Base-by-base conservation (phyloP, 768 basidiomycete species). In the Aureoboletus auriporus region DNA sequence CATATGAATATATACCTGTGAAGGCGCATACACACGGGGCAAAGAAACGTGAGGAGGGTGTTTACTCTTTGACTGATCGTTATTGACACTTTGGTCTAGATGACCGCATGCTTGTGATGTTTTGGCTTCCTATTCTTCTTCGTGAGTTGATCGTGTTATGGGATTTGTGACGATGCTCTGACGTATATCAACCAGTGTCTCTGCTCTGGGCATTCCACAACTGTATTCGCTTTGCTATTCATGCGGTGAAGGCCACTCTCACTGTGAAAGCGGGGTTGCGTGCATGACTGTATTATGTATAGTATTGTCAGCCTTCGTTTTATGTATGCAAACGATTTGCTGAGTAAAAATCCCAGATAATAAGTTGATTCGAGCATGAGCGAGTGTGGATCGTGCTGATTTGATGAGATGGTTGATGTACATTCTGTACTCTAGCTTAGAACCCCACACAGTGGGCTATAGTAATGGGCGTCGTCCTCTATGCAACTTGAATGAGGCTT, bases 51-150 rank as follows among this genome's bases (percentile, higher is more conserved):
- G 59, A 60, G 74, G 40, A 35, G 26, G n/a, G 17, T 16, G 17
- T 34, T 31, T 2, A 35, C 14, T 28, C 36, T 29, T 34, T 33
- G 28, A 47, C 27, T 14, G 5, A 4, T 20, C 29, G 11, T 8
- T 47, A 20, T 26, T 61, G 23, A 47, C 44, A 44, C 27, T 49
- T 11, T 57, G n/a, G 12, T 52, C 14, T 49, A 90, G 88, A 85
- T 68, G 89, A 93, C 63, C 83, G 82, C 36, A 93, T 93, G 89
- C 77, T 93, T 39, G 60, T 89, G 31, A 62, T 86, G 36, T 93
- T 93, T 72, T 93, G 89, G 89, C 73, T 93, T 57, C 89, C 89
- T 14, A 88, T 92, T 59, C 72, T 93, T 8, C 66, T 91, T 50
- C 67, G 89, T 92, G 58, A 71, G 88, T 81, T 9, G 29, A n/a